phyloP scores from a whole-genome alignment of 805 yeast genomes.

The Hanseniaspora clermontiae region DNA sequence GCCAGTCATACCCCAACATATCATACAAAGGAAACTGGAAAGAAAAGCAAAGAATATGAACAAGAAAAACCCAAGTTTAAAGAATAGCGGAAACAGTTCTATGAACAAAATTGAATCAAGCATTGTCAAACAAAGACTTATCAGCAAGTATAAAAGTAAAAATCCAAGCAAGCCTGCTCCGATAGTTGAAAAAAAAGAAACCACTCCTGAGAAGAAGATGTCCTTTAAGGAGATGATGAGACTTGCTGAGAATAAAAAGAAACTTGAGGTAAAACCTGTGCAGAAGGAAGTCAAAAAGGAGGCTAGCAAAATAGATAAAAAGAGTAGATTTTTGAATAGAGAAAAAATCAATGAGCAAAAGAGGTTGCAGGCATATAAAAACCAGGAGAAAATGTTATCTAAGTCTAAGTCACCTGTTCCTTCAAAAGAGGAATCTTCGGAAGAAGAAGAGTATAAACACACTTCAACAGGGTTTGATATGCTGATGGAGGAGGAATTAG shows the following conservation, averaged over 20 bases:
- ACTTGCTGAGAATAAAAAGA: conserved; percentile 36
- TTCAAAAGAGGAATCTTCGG: not conserved
- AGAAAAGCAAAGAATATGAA: conserved; percentile 37
- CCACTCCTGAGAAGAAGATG: conserved; percentile 33
- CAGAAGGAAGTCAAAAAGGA: not conserved
- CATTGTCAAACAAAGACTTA: conserved; percentile 4
- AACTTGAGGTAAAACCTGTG: not conserved
- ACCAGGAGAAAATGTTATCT: not conserved
- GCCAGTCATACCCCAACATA: conserved; percentile 18
- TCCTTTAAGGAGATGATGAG: conserved; percentile 46
- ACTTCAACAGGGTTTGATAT: conserved; percentile 90
- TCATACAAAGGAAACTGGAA: conserved; percentile 48
- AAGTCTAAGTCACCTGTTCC: not conserved
- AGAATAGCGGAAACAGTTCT: not conserved
- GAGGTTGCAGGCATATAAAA: not conserved
- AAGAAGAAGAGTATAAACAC: conserved; percentile 54
- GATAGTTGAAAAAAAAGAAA: not conserved
- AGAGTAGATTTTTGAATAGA: conserved; percentile 8
- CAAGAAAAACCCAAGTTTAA: conserved; percentile 31
- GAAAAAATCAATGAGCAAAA: conserved; percentile 1
- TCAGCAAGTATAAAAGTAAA: not conserved
- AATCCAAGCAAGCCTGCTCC: conserved; percentile 12
- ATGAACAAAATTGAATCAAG: conserved; percentile 7
- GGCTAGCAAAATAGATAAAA: not conserved
- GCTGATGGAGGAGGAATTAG: conserved; percentile 63